Evolutionary conservation across 2,329 filamentous ascomycete genomes (phyloP), one percentile per base, ranked within the genome.

Genomic region (Gliomastix tumulicola): DNA sequence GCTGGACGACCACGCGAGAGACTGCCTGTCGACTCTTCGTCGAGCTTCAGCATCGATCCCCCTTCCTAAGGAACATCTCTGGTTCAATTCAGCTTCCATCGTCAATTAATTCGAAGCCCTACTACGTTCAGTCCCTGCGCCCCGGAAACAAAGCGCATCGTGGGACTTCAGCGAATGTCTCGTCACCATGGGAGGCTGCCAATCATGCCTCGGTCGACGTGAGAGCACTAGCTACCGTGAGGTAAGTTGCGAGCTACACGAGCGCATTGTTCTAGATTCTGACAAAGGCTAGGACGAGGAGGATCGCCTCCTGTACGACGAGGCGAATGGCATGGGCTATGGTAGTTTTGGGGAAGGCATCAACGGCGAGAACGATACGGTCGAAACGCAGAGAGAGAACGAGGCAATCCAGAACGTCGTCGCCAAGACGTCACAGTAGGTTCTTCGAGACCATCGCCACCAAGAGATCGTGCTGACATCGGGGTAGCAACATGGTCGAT

Each of bases 401-500:
- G 79, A 82, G 55, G 77, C 78, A 39, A 57, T 82, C 35, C 76
- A 81, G 53, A 67, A 72, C 44, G 75, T 82, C 5, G 74, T 82
- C 21, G 73, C 74, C 32, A 73, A 73, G 44, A 82, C 78, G 34
- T 79, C 78, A 33, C 76, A 79, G 78, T 82, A 65, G 44, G 68
- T 51, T 27, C 8, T 13, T 21, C 6, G 20, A n/a, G n/a, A n/a
- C n/a, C n/a, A n/a, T n/a, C n/a, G n/a, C n/a, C n/a, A n/a, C n/a
- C 22, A 15, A 11, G 27, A 38, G 9, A 21, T 16, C 19, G 8
- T 21, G 23, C 30, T 18, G 30, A 16, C 32, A 9, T 31, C 16
- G 5, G 18, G n/a, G 34, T 50, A 82, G 78, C 49, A 79, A 81
- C 49, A 74, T 82, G 60, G 76, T 82, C 41, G 78, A 82, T 51